Base-by-base conservation (phyloP, 768 basidiomycete species). In the Pisolithus microcarpus region DNA sequence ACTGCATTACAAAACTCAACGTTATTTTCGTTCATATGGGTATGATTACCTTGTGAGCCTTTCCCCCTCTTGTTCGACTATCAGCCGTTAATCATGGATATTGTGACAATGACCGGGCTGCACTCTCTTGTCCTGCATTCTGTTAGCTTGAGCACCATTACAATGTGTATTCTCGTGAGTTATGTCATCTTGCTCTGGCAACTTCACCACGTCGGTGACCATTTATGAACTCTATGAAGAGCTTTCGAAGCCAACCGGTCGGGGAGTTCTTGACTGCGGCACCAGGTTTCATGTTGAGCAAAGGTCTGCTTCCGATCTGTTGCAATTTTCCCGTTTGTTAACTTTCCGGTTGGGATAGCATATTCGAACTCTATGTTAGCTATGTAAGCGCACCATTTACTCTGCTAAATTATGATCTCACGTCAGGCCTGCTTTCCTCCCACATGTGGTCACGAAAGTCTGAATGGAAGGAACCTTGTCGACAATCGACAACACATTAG, bases 301-400 rank as follows among this genome's bases (percentile, higher is more conserved):
- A 65, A 37, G 48, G 63, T 11, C 10, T 5, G 30, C 42, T 54
- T 23, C 11, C 18, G 0, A n/a, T 42, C 16, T 2, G 28, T 24
- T 7, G 19, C 1, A 13, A 24, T 23, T 15, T 50, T 11, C 7
- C 10, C 34, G 19, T 30, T 51, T 2, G 48, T 13, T 4, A 11
- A 13, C 6, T 13, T 6, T 37, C 13, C 28, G 9, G 21, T 11
- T 34, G 31, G 10, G 31, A 34, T 38, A 63, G 63, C 54, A 24
- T 64, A 59, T 15, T 11, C 42, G 23, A 65, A 63, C 24, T 65
- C 59, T n/a, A 59, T 61, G 55, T 38, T 65, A 8, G 40, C 56
- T 11, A 59, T 64, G 62, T 64, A 43, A 54, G 62, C 26, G 5
- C 26, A 18, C 11, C 15, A 30, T 43, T 24, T n/a, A n/a, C n/a